Base-by-base conservation (phyloP, 768 basidiomycete genomes). In the Auriscalpium orientale region DNA sequence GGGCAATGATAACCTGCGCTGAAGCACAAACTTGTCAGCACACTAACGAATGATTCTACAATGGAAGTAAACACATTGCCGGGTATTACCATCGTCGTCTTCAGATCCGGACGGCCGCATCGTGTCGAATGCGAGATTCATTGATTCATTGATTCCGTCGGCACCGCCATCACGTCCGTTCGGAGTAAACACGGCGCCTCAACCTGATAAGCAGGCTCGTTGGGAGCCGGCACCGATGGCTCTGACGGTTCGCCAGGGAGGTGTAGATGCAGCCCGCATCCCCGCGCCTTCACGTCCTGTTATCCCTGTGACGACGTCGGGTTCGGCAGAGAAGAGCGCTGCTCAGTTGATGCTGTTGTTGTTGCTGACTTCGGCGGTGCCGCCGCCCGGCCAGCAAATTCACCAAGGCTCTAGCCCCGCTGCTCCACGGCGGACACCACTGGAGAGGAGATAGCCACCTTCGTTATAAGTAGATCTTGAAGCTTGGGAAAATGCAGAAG, bases 11-110 rank as follows among this genome's bases (percentile, higher is more conserved):
- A 58, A 61, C 7, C 60, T 61, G 16, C 50, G 38, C 18, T 2
- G 18, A 13, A 51, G 12, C 28, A 8, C n/a, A 28, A n/a, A 28
- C 12, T 50, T 33, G 20, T 33, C 38, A 49, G 7, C 4, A 15
- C 35, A 43, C n/a, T 22, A 5, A 51, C n/a, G 3, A 20, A 7
- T 15, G 28, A 33, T 7, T 33, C 11, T 7, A 44, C 28, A 6
- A 34, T 9, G 35, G 18, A 40, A 28, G 51, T 15, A 46, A 13
- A 28, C 44, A 62, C 71, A 22, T 49, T 85, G 84, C 89, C 89
- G 38, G 89, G 88, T 85, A 91, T 87, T 87, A 90, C 86, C 83
- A 89, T 85, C 49, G 79, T 86, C 78, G 47, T 85, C 74, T 0
- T 74, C 79, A 44, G 43, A 53, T 7, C 54, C 46, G 18, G 43